Conservation (phyloP, 306 rosid genomes). For the Castanopsis chinensis region DNA sequence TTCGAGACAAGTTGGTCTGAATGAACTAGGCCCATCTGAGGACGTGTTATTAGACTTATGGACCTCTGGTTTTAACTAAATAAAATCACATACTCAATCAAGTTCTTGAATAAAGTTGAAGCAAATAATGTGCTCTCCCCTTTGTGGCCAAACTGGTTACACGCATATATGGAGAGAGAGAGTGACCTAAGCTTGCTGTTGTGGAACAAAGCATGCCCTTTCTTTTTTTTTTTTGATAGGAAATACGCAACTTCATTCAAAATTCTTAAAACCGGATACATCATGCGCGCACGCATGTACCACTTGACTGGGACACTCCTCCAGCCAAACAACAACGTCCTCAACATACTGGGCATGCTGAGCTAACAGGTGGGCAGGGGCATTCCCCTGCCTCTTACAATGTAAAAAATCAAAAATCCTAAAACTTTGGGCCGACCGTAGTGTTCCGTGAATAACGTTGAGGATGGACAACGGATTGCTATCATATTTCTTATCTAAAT, state of each 20-base stretch:
- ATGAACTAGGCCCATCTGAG: slow-evolving; percentile 22
- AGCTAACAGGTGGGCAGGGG: too few relatives aligned
- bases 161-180: neutral
- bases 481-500: neutral
- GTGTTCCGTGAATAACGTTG: too few relatives aligned
- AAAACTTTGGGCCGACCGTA: too few relatives aligned
- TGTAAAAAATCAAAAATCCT: too few relatives aligned
- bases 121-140: neutral
- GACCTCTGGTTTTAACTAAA: neutral
- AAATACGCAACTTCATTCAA: too few relatives aligned
- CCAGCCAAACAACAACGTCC: too few relatives aligned
- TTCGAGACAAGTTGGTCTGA: slow-evolving; percentile 45
- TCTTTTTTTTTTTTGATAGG: neutral
- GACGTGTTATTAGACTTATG: neutral
- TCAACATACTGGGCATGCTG: too few relatives aligned
- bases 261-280: too few relatives aligned
- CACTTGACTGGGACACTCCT: too few relatives aligned
- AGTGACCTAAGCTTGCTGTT: neutral
- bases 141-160: neutral
- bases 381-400: too few relatives aligned
- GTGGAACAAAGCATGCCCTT: neutral
- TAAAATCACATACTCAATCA: neutral
- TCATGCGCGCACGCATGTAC: too few relatives aligned
- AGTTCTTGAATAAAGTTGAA: neutral
- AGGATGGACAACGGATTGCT: neutral